Evolutionary conservation across 2,329 filamentous ascomycete species (phyloP), one percentile per base, ranked within the genome.

Genomic region (Xylariomycetidae sp.): DNA sequence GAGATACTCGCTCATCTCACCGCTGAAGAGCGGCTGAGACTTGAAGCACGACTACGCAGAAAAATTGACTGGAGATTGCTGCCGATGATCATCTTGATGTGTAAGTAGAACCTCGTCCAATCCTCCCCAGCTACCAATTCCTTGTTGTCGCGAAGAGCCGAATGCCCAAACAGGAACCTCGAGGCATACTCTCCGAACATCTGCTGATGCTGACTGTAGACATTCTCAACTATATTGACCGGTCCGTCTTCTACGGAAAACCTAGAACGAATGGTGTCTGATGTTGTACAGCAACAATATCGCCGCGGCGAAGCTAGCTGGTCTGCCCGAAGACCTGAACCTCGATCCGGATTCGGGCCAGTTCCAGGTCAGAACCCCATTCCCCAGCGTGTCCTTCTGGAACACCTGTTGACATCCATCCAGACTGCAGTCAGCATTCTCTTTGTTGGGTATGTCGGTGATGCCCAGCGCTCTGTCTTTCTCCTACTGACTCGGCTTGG

Each of bases 41-140:
- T 74, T 1, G 80, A 86, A 52, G 65, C 59, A 37, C 68, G 64
- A 31, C 57, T 86, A 32, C 64, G 70, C 37, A 67, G 70, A 40
- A 85, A 82, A 54, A 75, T 85, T 34, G 82, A 86, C 52, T 45
- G 72, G 7, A 63, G 79, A 32, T 54, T 85, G 19, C 62, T 86
- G 47, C 81, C 81, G 0, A 78, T 79, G 59, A 64, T 84, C 25
- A 73, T 84, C 32, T 46, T 84, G 29, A 82, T 85, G 67, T 85
- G 50, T 54, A 16, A 44, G 43, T 42, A 34, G n/a, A n/a, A n/a
- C n/a, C n/a, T n/a, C n/a, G n/a, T n/a, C n/a, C n/a, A n/a, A n/a
- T n/a, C n/a, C n/a, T n/a, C n/a, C n/a, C n/a, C n/a, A n/a, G n/a
- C n/a, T n/a, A n/a, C n/a, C n/a, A n/a, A n/a, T n/a, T n/a, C n/a